Base-by-base conservation (phyloP, 257 asterid genomes). In the Solanum corneliomulleri region DNA sequence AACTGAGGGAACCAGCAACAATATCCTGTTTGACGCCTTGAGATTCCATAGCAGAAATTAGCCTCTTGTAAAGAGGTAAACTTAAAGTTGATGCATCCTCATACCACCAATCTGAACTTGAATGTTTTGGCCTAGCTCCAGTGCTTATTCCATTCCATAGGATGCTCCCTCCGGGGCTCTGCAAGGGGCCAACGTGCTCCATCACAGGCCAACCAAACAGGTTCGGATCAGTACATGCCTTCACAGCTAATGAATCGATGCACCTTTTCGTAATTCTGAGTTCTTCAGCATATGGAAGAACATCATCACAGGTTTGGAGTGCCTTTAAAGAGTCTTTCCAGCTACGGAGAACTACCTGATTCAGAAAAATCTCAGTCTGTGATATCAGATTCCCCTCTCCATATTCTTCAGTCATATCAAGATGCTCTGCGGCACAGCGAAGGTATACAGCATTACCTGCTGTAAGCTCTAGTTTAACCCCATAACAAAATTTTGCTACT, bases 61-160 rank as follows among this genome's bases (percentile, higher is more conserved):
- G 86, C 86, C 93, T 90, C 80, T 93, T 97, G 91, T 95, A 97
- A 41, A 93, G 90, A 5, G 95, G 91, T 86, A 97, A 90, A 76
- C 98, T 94, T 88, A 97, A 78, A 86, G 94, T 90, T 6, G 98
- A 93, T 25, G 95, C 99, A 78, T 95, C 99, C 86, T 97, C 99
- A n/a, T 91, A 95, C 99, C 99, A 97, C 99, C 99, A 97, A 89
- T 97, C 99, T 9, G 97, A 91, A 77, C 92, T 93, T 15, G 94
- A 75, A 74, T 90, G 89, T 83, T 91, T 93, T 31, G 95, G 98
- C 80, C 97, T 93, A 70, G 98, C 98, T 1, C 99, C 99, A 3
- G 99, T 95, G 95, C 99, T 97, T 86, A 97, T 95, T 72, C 99
- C 99, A 69, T 97, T 97, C 99, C 99, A 97, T 89, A 97, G 72